Conservation (phyloP, 371 early-diverging fungal species). For the Rhizomucor miehei region DNA sequence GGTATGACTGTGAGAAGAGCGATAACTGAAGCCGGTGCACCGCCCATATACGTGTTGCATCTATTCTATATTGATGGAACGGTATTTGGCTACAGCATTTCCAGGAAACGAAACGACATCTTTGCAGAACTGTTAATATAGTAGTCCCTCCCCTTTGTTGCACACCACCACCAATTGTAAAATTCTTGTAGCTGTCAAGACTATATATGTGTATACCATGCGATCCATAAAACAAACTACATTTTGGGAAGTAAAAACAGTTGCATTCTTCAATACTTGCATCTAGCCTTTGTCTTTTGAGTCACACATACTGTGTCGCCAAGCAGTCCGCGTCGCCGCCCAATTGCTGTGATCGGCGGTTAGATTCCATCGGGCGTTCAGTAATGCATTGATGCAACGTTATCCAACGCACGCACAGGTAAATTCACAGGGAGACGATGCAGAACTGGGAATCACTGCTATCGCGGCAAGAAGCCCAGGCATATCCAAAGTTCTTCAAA, state of each 20-base stretch:
- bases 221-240: no score
- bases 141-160: no score
- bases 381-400: not conserved
- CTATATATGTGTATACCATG: no score
- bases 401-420: constrained; percentile 3
- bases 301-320: no score
- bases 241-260: no score
- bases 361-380: not conserved
- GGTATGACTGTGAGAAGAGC: constrained; percentile 32
- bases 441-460: constrained; percentile 42
- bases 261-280: no score
- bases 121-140: constrained; percentile 2
- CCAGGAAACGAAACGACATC: constrained; percentile 16
- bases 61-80: constrained; percentile 38
- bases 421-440: constrained; percentile 2
- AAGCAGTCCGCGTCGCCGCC: no score
- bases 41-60: constrained; percentile 25
- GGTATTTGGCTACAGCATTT: constrained; percentile 29
- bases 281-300: no score
- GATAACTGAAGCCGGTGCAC: constrained; percentile 14
- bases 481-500: constrained; percentile 67
- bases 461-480: constrained; percentile 65
- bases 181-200: no score
- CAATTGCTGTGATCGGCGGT: not conserved
- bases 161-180: no score